These are phyloP conservation scores for Evernia prunastri DNA, from an alignment of 495 filamentous ascomycete species.

Conservation along the genomic window DNA sequence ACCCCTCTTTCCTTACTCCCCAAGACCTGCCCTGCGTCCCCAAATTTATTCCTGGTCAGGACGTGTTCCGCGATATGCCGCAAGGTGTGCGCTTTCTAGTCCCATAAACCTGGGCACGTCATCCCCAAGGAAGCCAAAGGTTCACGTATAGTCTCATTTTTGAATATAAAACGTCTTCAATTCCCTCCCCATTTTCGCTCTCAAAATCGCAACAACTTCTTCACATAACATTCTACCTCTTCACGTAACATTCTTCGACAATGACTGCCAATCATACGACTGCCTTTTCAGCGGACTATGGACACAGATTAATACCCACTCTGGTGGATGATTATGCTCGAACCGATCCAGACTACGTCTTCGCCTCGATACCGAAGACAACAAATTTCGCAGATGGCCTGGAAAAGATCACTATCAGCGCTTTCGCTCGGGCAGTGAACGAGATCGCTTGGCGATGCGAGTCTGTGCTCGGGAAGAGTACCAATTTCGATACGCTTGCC, in stretches of 20 bases:
- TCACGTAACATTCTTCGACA: neutral
- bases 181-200: neutral
- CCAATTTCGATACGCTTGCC: conserved; percentile 25
- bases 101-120: neutral
- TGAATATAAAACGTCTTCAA: neutral
- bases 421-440: conserved; percentile 48
- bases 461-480: conserved; percentile 28
- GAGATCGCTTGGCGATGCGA: conserved; percentile 44
- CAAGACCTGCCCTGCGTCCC: neutral
- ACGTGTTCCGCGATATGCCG: neutral
- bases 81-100: neutral
- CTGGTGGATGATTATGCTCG: conserved; percentile 41
- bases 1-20: neutral
- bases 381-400: conserved; percentile 46
- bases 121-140: neutral
- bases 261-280: neutral
- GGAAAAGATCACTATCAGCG: conserved; percentile 41
- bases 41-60: neutral
- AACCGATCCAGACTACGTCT: conserved; percentile 36
- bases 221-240: neutral
- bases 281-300: conserved; percentile 1
- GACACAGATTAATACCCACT: conserved; percentile 15
- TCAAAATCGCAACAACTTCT: neutral
- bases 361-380: conserved; percentile 38
- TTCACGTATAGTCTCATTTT: neutral